phyloP scores from a whole-genome alignment of 192 early-diverging fungal genomes.

The Lunasporangiospora selenospora region DNA sequence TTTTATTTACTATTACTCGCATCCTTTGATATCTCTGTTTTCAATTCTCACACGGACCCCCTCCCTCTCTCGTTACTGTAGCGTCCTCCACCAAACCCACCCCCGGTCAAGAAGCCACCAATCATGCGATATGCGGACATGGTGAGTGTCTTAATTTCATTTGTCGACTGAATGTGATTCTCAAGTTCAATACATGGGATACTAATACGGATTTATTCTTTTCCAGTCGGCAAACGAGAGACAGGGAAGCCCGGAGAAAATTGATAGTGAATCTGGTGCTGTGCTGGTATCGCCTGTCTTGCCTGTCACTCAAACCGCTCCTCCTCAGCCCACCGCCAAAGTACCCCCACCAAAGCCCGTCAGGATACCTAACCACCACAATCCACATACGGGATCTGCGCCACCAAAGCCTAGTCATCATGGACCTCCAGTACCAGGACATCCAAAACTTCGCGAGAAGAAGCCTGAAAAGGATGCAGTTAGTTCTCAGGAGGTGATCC shows the following conservation, averaged over 20 bases:
- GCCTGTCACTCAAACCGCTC: constrained; percentile 1
- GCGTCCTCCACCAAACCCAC: constrained; percentile 7
- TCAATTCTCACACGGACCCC: too few relatives aligned
- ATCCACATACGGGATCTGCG: constrained; percentile 6
- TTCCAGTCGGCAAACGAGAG: too few relatives aligned
- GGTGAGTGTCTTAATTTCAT: too few relatives aligned
- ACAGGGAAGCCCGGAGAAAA: constrained; percentile 23
- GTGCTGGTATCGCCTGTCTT: constrained; percentile 5
- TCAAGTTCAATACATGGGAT: too few relatives aligned
- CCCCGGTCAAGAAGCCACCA: constrained; percentile 16
- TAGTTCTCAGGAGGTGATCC: constrained; percentile 78
- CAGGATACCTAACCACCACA: constrained; percentile 23
- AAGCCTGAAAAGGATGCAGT: constrained; percentile 58
- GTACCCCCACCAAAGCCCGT: constrained; percentile 36
- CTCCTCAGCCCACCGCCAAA: not conserved
- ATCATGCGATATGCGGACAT: constrained; percentile 18
- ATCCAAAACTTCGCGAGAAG: constrained; percentile 59
- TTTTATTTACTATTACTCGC: constrained; percentile 12
- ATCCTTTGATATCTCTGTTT: too few relatives aligned
- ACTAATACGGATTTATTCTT: too few relatives aligned
- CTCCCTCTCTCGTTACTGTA: too few relatives aligned
- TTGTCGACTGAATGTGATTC: too few relatives aligned
- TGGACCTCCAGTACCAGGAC: constrained; percentile 9
- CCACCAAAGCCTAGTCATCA: constrained; percentile 25
- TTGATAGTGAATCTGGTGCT: constrained; percentile 27